phyloP scores from a whole-genome alignment of 768 basidiomycete genomes.

The Naganishia kalamii region DNA sequence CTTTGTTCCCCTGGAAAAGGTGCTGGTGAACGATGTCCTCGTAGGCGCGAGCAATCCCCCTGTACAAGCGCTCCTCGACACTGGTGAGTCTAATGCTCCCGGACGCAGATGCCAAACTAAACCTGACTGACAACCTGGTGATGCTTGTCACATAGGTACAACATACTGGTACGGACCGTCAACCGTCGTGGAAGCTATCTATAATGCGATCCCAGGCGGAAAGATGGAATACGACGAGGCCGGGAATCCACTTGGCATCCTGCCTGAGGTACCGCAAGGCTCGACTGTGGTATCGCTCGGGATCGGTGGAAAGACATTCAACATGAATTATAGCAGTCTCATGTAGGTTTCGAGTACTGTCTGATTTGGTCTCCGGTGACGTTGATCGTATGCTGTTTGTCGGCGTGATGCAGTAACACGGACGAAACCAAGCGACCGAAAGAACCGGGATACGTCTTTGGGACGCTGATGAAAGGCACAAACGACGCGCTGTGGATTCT shows the following conservation, averaged over 20 bases:
- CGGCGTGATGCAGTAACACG: background rate
- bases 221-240: background rate
- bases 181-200: background rate
- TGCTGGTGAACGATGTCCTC: background rate
- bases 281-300: background rate
- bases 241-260: background rate
- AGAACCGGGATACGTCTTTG: background rate
- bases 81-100: background rate
- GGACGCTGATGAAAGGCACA: background rate
- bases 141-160: background rate
- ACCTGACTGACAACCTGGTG: no score
- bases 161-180: slow-evolving; percentile 3
- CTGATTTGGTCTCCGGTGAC: no score
- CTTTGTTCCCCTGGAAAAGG: background rate
- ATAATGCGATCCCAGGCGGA: slow-evolving; percentile 4
- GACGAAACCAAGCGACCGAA: background rate
- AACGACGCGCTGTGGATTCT: background rate
- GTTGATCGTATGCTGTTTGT: background rate
- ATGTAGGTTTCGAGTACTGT: background rate
- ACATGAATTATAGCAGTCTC: background rate
- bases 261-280: background rate
- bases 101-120: no score
- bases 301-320: background rate
- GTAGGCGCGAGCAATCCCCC: background rate
- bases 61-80: background rate